Conservation (phyloP, 192 early-diverging fungal genomes). For the Coemansia sp. region DNA sequence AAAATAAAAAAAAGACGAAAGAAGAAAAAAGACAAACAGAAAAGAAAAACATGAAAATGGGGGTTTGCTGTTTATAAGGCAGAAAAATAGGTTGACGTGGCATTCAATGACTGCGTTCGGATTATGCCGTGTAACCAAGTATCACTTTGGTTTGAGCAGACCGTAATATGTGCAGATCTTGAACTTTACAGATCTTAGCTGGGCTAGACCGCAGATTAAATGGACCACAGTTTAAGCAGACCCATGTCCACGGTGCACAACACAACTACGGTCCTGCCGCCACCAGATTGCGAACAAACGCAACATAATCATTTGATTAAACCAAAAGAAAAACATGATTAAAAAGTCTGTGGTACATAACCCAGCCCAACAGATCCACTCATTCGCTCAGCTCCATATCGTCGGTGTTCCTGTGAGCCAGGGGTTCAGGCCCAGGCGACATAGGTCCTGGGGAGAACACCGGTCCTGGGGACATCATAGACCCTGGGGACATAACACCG, state of each 20-base stretch:
- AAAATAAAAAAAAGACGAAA: not conserved
- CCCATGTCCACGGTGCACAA: conserved; percentile 62
- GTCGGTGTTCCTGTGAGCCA: not conserved
- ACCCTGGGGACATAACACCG: conserved; percentile 6
- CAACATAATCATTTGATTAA: not conserved
- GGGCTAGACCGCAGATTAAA: too few species aligned
- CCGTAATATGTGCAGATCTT: too few species aligned
- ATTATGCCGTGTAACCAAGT: too few species aligned
- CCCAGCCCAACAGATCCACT: conserved; percentile 27
- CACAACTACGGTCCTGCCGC: conserved; percentile 67
- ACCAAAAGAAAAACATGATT: not conserved
- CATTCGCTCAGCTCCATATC: conserved; percentile 9
- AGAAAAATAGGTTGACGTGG: not conserved
- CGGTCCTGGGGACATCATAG: conserved; percentile 7
- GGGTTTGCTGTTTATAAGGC: not conserved
- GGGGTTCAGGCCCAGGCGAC: not conserved
- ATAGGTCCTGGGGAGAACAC: not conserved
- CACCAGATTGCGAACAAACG: conserved; percentile 37
- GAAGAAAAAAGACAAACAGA: not conserved
- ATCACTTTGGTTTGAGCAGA: too few species aligned
- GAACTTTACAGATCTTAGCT: too few species aligned
- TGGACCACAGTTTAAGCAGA: conserved; percentile 50
- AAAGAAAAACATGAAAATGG: conserved; percentile 5
- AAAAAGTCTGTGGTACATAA: too few species aligned
- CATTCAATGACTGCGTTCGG: not conserved